These are phyloP conservation scores for Verticillium tricorpus DNA, from an alignment of 2,329 filamentous ascomycete genomes.

Conservation along the genomic window DNA sequence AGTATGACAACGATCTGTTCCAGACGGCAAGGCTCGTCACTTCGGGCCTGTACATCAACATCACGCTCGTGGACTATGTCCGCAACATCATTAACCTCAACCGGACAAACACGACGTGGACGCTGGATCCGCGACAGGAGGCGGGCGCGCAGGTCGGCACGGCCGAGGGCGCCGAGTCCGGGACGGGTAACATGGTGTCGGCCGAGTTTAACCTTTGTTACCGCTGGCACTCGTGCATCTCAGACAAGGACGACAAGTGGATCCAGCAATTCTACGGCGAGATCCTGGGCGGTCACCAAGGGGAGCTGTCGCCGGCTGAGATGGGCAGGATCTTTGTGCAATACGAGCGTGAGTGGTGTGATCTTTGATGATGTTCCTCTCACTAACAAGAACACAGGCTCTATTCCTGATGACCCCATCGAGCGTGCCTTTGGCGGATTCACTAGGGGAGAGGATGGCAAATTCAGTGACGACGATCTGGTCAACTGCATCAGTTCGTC, in stretches of 20 bases:
- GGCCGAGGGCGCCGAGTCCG: slow-evolving; percentile 57
- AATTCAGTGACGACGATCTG: slow-evolving; percentile 71
- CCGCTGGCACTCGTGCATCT: slow-evolving; percentile 80
- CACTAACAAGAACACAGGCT: slow-evolving; percentile 13
- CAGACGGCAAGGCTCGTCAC: slow-evolving; percentile 74
- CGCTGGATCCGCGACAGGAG: slow-evolving; percentile 69
- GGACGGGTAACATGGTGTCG: slow-evolving; percentile 77
- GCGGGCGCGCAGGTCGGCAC: slow-evolving; percentile 54
- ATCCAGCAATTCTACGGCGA: slow-evolving; percentile 64
- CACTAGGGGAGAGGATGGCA: slow-evolving; percentile 60
- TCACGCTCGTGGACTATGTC: slow-evolving; percentile 73
- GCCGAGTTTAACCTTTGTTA: slow-evolving; percentile 89
- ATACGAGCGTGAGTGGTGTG: slow-evolving; percentile 41
- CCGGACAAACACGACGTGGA: slow-evolving; percentile 59
- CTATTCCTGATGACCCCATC: slow-evolving; percentile 60
- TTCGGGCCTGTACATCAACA: slow-evolving; percentile 72
- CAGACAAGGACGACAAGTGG: slow-evolving; percentile 73
- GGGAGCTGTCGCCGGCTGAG: slow-evolving; percentile 52
- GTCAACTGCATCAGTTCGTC: slow-evolving; percentile 63
- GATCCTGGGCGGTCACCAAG: slow-evolving; percentile 52
- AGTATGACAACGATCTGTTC: slow-evolving; percentile 74
- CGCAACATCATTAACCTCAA: slow-evolving; percentile 73
- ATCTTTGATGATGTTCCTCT: neutral
- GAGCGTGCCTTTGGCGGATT: slow-evolving; percentile 66
- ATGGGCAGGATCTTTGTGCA: slow-evolving; percentile 59